Evolutionary conservation across 257 asterid species (phyloP).

Genomic region (Echites panduratus): DNA sequence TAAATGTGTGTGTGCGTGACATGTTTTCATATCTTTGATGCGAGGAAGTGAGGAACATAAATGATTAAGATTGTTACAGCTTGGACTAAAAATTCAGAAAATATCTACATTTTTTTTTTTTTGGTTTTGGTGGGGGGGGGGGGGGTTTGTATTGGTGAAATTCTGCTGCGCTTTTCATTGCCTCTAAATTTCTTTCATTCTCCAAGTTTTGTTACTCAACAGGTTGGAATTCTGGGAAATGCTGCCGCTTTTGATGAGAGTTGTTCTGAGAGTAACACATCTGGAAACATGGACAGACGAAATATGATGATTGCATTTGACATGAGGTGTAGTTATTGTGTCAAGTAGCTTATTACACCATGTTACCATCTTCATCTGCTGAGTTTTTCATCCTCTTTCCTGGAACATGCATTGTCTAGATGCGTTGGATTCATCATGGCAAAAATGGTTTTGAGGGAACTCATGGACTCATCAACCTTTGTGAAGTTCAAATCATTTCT

Average conservation of each 20-base stretch:
- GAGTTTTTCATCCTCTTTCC: constrained; percentile 2
- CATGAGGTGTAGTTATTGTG: constrained; percentile 54
- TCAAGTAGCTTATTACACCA: background rate
- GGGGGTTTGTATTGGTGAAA: too few relatives aligned
- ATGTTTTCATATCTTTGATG: too few relatives aligned
- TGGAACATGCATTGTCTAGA: constrained; percentile 36
- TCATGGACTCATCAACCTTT: constrained; percentile 75
- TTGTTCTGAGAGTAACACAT: constrained; percentile 37
- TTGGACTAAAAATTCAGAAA: too few relatives aligned
- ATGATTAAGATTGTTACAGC: too few relatives aligned
- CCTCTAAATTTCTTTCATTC: background rate
- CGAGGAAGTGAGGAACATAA: too few relatives aligned
- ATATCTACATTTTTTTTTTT: background rate
- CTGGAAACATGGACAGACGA: constrained; percentile 50
- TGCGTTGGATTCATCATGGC: constrained; percentile 95
- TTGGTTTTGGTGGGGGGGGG: background rate
- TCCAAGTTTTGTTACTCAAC: constrained; percentile 19
- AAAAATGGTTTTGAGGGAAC: constrained; percentile 89
- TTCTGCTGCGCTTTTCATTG: background rate
- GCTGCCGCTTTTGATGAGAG: constrained; percentile 71
- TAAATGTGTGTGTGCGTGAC: too few relatives aligned
- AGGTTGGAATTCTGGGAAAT: constrained; percentile 96
- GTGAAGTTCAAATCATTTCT: constrained; percentile 89
- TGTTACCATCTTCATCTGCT: background rate
- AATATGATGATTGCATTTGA: constrained; percentile 96